Evolutionary conservation across 2,329 filamentous ascomycete species (phyloP).

Genomic region (Raffaelea deltoideospora): DNA sequence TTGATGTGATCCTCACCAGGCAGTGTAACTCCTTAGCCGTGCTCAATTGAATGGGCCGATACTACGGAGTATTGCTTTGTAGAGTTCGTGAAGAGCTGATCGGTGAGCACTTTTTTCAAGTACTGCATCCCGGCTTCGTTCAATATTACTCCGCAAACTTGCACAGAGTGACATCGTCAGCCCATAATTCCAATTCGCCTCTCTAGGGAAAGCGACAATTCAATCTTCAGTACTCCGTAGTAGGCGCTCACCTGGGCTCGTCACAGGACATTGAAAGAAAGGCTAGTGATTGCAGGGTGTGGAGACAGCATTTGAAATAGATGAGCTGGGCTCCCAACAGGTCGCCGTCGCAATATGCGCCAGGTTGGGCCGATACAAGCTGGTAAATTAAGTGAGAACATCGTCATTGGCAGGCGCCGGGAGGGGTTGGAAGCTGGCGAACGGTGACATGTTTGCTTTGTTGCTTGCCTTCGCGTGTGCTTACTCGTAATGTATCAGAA

Average conservation of each 20-base stretch:
- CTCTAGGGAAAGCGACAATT: neutral
- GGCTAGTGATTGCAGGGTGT: neutral
- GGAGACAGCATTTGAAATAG: conserved; percentile 4
- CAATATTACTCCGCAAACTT: too few species aligned
- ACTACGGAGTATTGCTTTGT: too few species aligned
- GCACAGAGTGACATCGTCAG: neutral
- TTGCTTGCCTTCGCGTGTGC: too few species aligned
- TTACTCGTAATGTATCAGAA: neutral
- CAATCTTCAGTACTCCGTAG: neutral
- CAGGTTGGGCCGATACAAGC: conserved; percentile 8
- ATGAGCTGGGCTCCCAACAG: conserved; percentile 1
- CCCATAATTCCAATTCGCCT: neutral
- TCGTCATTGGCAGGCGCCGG: conserved; percentile 1
- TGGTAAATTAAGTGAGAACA: conserved; percentile 5
- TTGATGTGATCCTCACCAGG: too few species aligned
- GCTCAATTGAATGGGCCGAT: too few species aligned
- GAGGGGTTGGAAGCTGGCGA: too few species aligned
- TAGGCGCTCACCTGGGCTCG: neutral
- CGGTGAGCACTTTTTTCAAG: too few species aligned
- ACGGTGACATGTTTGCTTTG: neutral
- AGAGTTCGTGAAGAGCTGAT: too few species aligned
- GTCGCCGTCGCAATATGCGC: neutral
- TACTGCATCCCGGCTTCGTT: too few species aligned
- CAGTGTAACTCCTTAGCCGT: too few species aligned
- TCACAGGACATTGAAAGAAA: neutral